These are phyloP conservation scores for Cyclotella sp. DNA, from an alignment of 108 stramenopile species.

Conservation along the genomic window DNA sequence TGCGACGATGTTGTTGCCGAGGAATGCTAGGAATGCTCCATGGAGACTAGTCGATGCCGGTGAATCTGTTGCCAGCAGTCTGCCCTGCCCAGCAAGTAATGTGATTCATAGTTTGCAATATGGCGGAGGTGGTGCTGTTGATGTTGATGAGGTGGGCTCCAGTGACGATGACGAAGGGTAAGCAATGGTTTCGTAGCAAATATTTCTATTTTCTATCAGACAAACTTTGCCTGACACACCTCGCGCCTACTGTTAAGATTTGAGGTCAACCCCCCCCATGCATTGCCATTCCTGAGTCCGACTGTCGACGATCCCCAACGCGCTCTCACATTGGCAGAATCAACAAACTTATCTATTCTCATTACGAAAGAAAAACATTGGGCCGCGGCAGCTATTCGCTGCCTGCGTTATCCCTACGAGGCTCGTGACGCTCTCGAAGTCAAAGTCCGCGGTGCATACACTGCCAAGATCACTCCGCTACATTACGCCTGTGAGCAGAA, in stretches of 20 bases:
- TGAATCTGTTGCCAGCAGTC: neutral
- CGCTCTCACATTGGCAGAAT: slow-evolving; percentile 33
- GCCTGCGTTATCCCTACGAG: slow-evolving; percentile 63
- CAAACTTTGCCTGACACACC: neutral
- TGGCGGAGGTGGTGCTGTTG: slow-evolving; percentile 43
- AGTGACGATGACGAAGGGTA: slow-evolving; percentile 56
- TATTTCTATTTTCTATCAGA: neutral
- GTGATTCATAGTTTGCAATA: neutral
- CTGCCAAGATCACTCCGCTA: slow-evolving; percentile 71
- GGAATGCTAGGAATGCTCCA: slow-evolving; percentile 58
- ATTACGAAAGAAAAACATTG: slow-evolving; percentile 69
- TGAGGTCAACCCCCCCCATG: slow-evolving; percentile 31
- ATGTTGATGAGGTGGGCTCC: slow-evolving; percentile 55
- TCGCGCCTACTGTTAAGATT: slow-evolving; percentile 17
- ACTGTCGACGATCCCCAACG: slow-evolving; percentile 15
- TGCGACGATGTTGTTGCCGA: slow-evolving; percentile 46
- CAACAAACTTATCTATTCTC: slow-evolving; percentile 62
- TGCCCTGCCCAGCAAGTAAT: neutral
- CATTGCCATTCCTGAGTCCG: neutral
- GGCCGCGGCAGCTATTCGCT: slow-evolving; percentile 65
- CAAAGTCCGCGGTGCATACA: slow-evolving; percentile 81
- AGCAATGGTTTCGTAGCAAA: slow-evolving; percentile 7
- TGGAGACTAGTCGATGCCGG: slow-evolving; percentile 49
- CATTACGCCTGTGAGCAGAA: slow-evolving; percentile 81
- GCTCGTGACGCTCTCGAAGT: slow-evolving; percentile 63